These are phyloP conservation scores for Pilasporangium apinafurcum DNA, from an alignment of 352 stramenopile species.

Conservation along the genomic window DNA sequence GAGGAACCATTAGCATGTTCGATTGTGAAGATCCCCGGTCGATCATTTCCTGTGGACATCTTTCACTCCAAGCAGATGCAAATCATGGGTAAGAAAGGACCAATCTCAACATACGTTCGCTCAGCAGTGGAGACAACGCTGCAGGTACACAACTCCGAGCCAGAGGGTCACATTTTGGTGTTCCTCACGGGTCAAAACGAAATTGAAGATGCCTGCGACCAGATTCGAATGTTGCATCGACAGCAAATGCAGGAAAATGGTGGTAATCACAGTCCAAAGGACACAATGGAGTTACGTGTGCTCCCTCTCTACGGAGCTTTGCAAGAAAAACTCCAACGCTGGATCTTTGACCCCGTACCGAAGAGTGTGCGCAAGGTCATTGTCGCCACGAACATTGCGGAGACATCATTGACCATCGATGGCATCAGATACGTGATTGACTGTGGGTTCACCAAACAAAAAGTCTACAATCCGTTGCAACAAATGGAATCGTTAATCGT, in stretches of 20 bases:
- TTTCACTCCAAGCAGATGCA: constrained; percentile 89
- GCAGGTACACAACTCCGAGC: constrained; percentile 64
- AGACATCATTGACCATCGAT: constrained; percentile 99
- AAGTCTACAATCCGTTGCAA: constrained; percentile 80
- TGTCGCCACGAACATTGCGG: constrained; percentile 91
- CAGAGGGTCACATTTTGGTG: constrained; percentile 88
- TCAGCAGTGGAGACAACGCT: constrained; percentile 71
- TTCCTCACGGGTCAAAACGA: constrained; percentile 94
- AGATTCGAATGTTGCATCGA: constrained; percentile 68
- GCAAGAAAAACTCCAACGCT: constrained; percentile 86
- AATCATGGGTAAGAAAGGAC: constrained; percentile 63
- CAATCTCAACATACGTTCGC: constrained; percentile 58
- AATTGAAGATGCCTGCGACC: constrained; percentile 85
- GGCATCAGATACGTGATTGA: constrained; percentile 87
- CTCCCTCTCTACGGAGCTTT: constrained; percentile 95
- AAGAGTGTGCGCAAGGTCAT: constrained; percentile 78
- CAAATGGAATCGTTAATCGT: constrained; percentile 87
- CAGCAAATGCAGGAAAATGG: constrained; percentile 13
- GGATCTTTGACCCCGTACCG: constrained; percentile 92
- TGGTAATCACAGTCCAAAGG: constrained; percentile 18
- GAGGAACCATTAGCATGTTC: constrained; percentile 58
- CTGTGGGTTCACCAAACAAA: constrained; percentile 89
- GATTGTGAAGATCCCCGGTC: constrained; percentile 86
- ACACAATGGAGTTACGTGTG: constrained; percentile 53
- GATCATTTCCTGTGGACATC: constrained; percentile 90